Percentiles rank a stretch among this genome's conserved stretches.
These are phyloP conservation scores for Megacollybia marginata DNA, from an alignment of 768 basidiomycete species.

Conservation along the genomic window DNA sequence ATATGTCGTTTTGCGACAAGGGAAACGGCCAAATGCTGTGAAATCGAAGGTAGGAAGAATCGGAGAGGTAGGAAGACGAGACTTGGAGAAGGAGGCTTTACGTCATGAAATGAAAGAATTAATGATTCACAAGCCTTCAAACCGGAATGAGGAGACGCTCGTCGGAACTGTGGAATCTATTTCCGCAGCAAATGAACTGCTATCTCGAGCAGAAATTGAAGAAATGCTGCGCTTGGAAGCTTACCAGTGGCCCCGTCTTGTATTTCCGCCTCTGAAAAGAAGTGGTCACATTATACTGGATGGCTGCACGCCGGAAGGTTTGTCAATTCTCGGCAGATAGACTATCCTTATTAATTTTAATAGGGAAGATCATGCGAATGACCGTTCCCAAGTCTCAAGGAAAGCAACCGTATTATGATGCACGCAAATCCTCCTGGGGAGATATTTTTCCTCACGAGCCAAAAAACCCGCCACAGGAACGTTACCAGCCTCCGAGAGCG, in stretches of 20 bases:
- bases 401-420: conserved; percentile 93
- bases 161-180: conserved; percentile 4
- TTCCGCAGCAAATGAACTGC: conserved; percentile 1
- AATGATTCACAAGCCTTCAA: conserved; percentile 27
- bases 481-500: conserved; percentile 30
- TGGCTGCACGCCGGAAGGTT: conserved; percentile 78
- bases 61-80: conserved; percentile 45
- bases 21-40: conserved; percentile 47
- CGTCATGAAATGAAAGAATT: conserved; percentile 31
- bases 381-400: conserved; percentile 92
- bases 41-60: conserved; percentile 38
- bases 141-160: conserved; percentile 1
- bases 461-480: conserved; percentile 69
- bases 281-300: conserved; percentile 91
- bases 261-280: conserved; percentile 88
- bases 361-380: conserved; percentile 87
- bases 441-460: conserved; percentile 90
- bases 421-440: conserved; percentile 89
- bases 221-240: conserved; percentile 63
- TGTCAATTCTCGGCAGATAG: conserved; percentile 8
- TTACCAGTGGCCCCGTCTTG: conserved; percentile 83
- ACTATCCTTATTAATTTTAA: background rate
- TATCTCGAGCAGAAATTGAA: conserved; percentile 31
- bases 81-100: conserved; percentile 25
- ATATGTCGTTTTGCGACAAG: conserved; percentile 84